phyloP scores from a whole-genome alignment of 75 land plant species.

The Pinus tabuliformis region DNA sequence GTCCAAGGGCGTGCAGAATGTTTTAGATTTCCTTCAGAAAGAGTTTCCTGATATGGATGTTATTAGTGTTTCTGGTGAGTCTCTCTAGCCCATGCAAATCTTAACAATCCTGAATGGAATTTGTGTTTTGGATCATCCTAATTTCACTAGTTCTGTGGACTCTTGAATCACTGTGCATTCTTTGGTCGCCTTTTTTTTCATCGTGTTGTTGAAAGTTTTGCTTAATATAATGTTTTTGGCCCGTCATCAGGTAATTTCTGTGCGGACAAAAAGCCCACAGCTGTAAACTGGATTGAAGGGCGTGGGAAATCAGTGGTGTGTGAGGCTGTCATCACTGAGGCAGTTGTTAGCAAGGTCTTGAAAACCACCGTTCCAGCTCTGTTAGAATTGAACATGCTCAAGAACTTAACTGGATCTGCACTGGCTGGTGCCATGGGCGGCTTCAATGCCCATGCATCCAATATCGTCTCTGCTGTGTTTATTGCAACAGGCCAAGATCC shows the following conservation, averaged over 20 bases:
- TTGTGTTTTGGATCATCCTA: too few relatives aligned
- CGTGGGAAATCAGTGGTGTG: slow-evolving; percentile 85
- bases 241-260: slow-evolving; percentile 55
- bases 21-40: slow-evolving; percentile 56
- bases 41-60: too few relatives aligned
- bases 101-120: too few relatives aligned
- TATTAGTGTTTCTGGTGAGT: too few relatives aligned
- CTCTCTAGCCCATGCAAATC: too few relatives aligned
- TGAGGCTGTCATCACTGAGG: slow-evolving; percentile 66
- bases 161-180: too few relatives aligned
- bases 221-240: too few relatives aligned
- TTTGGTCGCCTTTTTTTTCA: too few relatives aligned
- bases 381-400: slow-evolving; percentile 83
- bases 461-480: slow-evolving; percentile 72
- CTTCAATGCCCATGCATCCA: slow-evolving; percentile 89
- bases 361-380: slow-evolving; percentile 73
- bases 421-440: slow-evolving; percentile 79
- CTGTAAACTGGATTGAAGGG: slow-evolving; percentile 81
- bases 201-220: too few relatives aligned
- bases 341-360: slow-evolving; percentile 66
- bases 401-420: slow-evolving; percentile 86
- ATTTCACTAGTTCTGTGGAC: too few relatives aligned
- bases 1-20: slow-evolving; percentile 90
- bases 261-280: slow-evolving; percentile 54
- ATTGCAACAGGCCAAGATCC: slow-evolving; percentile 88